phyloP scores from a whole-genome alignment of 169 alveolate species.

The Eimeria acervulina region DNA sequence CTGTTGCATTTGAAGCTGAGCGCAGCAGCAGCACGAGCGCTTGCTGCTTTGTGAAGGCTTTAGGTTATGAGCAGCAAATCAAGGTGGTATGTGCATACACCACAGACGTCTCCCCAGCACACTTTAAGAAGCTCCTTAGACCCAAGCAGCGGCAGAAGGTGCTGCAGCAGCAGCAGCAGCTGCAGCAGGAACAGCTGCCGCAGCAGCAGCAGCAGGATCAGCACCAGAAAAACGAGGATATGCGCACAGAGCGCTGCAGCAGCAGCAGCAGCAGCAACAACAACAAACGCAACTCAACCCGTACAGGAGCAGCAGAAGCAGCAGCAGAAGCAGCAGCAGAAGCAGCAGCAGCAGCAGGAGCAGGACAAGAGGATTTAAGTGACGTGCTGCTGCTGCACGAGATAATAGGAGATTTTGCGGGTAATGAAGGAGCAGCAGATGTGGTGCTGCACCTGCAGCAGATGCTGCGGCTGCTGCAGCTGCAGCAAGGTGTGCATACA shows the following conservation, averaged over 20 bases:
- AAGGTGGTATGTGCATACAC: slow-evolving; percentile 50
- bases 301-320: not conserved
- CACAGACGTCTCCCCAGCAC: slow-evolving; percentile 30
- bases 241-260: too few species aligned
- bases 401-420: slow-evolving; percentile 84
- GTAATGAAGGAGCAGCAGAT: slow-evolving; percentile 84
- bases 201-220: too few species aligned
- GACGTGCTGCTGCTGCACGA: slow-evolving; percentile 76
- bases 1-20: slow-evolving; percentile 74
- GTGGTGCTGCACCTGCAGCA: slow-evolving; percentile 49
- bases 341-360: not conserved
- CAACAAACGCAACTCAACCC: not conserved
- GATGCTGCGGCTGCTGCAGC: slow-evolving; percentile 19
- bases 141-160: not conserved
- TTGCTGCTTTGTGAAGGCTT: slow-evolving; percentile 14
- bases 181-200: too few species aligned
- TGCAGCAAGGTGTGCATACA: slow-evolving; percentile 49
- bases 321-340: not conserved
- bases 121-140: not conserved
- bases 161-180: slow-evolving; percentile 30
- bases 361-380: not conserved
- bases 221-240: too few species aligned
- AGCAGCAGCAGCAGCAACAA: slow-evolving; percentile 2
- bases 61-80: slow-evolving; percentile 28
- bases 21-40: slow-evolving; percentile 62